These are phyloP conservation scores for Macroventuria anomochaeta DNA, from an alignment of 2,329 filamentous ascomycete genomes.

Conservation along the genomic window DNA sequence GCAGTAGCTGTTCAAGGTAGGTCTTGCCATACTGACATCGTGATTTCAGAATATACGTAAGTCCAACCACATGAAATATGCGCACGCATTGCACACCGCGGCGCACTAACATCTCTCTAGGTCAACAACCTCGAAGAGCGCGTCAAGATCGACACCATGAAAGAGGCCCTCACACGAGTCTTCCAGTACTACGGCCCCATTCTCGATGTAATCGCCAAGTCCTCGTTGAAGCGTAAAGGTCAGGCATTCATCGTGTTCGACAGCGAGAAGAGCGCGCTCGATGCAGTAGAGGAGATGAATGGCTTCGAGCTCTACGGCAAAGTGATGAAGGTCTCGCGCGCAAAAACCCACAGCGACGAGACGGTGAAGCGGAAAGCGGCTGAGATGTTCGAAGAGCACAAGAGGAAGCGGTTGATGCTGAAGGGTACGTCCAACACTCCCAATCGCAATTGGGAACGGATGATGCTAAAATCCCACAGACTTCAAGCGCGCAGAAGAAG, in stretches of 20 bases:
- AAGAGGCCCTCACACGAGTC: constrained; percentile 73
- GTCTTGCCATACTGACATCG: constrained; percentile 9
- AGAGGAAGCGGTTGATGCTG: constrained; percentile 81
- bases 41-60: constrained; percentile 45
- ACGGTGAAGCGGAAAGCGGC: constrained; percentile 77
- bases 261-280: constrained; percentile 74
- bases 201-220: constrained; percentile 85
- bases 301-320: constrained; percentile 94
- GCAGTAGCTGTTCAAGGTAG: constrained; percentile 10
- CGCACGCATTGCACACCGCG: constrained; percentile 31
- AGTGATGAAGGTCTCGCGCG: constrained; percentile 83
- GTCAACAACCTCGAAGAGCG: constrained; percentile 89
- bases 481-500: constrained; percentile 81
- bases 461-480: constrained; percentile 53
- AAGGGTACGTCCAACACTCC: constrained; percentile 68
- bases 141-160: constrained; percentile 80
- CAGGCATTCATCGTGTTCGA: constrained; percentile 97
- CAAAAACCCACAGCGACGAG: constrained; percentile 84
- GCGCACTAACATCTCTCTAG: constrained; percentile 38
- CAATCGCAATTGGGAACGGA: background rate
- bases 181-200: constrained; percentile 90
- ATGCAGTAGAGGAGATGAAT: constrained; percentile 86
- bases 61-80: constrained; percentile 13
- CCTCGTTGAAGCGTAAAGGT: constrained; percentile 88
- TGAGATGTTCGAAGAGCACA: constrained; percentile 87